Conservation (phyloP, 495 filamentous ascomycete genomes). For the Emericellopsis terricola region DNA sequence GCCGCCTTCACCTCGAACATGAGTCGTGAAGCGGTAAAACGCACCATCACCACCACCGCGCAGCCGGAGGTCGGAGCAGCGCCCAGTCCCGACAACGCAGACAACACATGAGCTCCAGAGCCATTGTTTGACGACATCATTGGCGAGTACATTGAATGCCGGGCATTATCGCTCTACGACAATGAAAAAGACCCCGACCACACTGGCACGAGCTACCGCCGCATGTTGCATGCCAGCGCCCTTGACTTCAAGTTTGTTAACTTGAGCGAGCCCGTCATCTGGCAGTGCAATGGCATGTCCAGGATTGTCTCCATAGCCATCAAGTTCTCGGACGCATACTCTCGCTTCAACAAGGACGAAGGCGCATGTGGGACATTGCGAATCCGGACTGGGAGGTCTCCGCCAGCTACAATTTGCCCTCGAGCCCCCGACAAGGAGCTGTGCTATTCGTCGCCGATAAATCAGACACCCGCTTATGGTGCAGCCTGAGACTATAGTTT, state of each 20-base stretch:
- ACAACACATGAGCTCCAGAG: conserved; percentile 10
- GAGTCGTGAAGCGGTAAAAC: too few species aligned
- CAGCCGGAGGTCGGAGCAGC: conserved; percentile 9
- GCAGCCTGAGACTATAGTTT: conserved; percentile 4
- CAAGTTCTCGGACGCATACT: conserved; percentile 5
- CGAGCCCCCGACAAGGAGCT: conserved; percentile 8
- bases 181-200: conserved; percentile 4
- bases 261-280: conserved; percentile 8
- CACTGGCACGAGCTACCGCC: conserved; percentile 5
- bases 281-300: conserved; percentile 8
- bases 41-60: too few species aligned
- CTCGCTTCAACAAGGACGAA: conserved; percentile 11
- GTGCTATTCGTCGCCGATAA: conserved; percentile 7
- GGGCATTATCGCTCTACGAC: conserved; percentile 8
- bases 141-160: conserved; percentile 8
- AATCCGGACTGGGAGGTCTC: conserved; percentile 6
- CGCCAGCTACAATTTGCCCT: conserved; percentile 4
- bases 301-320: conserved; percentile 9
- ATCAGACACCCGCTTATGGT: conserved; percentile 5
- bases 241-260: conserved; percentile 9
- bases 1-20: too few species aligned
- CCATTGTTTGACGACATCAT: conserved; percentile 7
- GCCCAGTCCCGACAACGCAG: conserved; percentile 6
- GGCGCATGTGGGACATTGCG: conserved; percentile 5
- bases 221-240: conserved; percentile 8